phyloP scores from a whole-genome alignment of 2,329 filamentous ascomycete genomes.

The Fusarium longipes region DNA sequence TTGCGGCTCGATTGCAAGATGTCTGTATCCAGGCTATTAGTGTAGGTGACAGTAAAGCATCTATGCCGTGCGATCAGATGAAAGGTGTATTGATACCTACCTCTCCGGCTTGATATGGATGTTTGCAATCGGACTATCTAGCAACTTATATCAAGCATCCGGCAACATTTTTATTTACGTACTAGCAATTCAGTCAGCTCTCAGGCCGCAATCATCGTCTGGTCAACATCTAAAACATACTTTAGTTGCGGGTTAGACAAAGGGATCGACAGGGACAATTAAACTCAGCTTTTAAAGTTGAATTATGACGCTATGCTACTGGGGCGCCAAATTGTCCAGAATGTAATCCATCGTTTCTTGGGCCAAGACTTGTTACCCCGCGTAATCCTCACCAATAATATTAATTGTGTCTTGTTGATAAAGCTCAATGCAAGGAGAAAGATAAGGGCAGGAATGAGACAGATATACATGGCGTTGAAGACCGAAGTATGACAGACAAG shows the following conservation, averaged over 20 bases:
- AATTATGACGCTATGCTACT: constrained; percentile 35
- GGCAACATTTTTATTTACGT: neutral
- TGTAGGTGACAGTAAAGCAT: too few species aligned
- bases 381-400: neutral
- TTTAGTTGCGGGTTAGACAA: neutral
- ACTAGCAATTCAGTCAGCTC: neutral
- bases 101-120: neutral
- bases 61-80: too few species aligned
- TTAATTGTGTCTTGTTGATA: neutral
- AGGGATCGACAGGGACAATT: constrained; percentile 22
- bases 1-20: too few species aligned
- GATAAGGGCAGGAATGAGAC: neutral
- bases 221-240: neutral
- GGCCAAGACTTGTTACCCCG: constrained; percentile 14
- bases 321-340: neutral
- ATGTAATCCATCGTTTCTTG: constrained; percentile 3
- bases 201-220: neutral
- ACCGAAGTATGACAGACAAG: neutral
- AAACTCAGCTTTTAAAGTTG: constrained; percentile 30
- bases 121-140: neutral
- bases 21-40: neutral
- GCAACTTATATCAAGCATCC: neutral
- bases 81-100: neutral
- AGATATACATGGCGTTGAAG: neutral
- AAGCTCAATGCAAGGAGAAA: neutral